Base-by-base conservation (phyloP, 202 grass and related monocot genomes). In the Zizania palustris region DNA sequence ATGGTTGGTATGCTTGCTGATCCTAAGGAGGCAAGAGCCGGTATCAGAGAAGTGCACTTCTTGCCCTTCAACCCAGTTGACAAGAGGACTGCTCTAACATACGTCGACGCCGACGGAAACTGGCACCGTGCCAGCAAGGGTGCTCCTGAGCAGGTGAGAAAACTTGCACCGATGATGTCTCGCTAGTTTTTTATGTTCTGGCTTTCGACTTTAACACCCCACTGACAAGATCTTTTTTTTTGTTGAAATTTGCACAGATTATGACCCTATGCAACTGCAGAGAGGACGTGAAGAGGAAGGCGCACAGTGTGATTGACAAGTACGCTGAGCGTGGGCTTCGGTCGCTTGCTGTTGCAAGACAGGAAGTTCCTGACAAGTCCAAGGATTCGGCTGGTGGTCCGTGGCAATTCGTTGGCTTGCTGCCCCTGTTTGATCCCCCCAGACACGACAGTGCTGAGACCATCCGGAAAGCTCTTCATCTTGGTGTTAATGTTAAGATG, bases 401-500 rank as follows among this genome's bases (percentile, higher is more conserved):
- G 49, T 99, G 96, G 96, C 92, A 99, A 83, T 99, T 99, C 73
- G 90, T 96, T 50, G 96, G 92, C 40, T 59, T 99, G 68, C 64
- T 99, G 71, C 96, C 96, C 77, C 81, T 99, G 22, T 99, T 99
- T 72, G 96, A 99, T n/a, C 96, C 96, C 18, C 96, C 96, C 11
- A 89, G 96, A 69, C 96, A 99, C 37, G 96, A 99, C 80, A 99
- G 96, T 89, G 96, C 96, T 33, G 96, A 99, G 80, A 99, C 96
- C 46, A 99, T 99, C 38, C 89, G 92, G 67, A 95, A 88, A 79
- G 96, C 96, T 85, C 96, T 99, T 51, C 63, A 87, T 73, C 91
- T 99, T 76, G 96, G 96, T 83, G 96, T 99, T 51, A 99, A 99
- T 60, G 96, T 99, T 9, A 99, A 99, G 87, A 99, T 99, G 96